Evolutionary conservation across 2,329 filamentous ascomycete genomes (phyloP), one percentile per base, ranked within the genome.

Genomic region (Raffaelea albimanens): DNA sequence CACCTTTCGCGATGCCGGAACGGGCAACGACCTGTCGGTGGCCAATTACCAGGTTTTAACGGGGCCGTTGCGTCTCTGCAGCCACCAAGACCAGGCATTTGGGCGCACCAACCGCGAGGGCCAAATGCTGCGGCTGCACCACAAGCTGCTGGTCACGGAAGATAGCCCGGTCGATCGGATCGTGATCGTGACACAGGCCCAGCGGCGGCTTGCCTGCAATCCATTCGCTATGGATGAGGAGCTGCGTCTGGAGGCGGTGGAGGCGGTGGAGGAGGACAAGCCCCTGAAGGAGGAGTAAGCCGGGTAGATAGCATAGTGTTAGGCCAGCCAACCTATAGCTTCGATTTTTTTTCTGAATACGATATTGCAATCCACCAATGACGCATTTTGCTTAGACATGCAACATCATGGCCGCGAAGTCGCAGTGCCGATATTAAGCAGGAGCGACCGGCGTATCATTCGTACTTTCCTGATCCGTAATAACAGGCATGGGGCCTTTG

Each of bases 31-130:
- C 43, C 46, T 56, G 0, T 44, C 46, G 3, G 50, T 50, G 4
- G 53, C 50, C 45, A 56, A 43, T 49, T 57, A 56, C 52, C 56
- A 56, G 52, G 49, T 55, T 25, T 43, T 56, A 29, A 56, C 56
- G 2, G 54, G 55, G 8, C 52, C 54, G 21, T 42, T 56, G 50
- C 50, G 55, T 11, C 46, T 55, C 25, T 44, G 39, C 50, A 54
- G 53, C 49, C 52, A 54, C 36, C 50, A 53, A 41, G 50, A 53
- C 43, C 54, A 56, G 52, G 54, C 54, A 8, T 56, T 56, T 53
- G 51, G 53, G 1, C 54, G 54, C 31, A 56, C 54, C 18, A 56
- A 56, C 52, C 53, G 54, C 36, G 51, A 54, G 50, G 54, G 54
- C 44, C 54, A 56, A 46, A 47, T 48, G 20, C 45, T 56, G 42